Evolutionary conservation across 805 yeast genomes (phyloP).

Genomic region (Nakazawaea anatomiae): DNA sequence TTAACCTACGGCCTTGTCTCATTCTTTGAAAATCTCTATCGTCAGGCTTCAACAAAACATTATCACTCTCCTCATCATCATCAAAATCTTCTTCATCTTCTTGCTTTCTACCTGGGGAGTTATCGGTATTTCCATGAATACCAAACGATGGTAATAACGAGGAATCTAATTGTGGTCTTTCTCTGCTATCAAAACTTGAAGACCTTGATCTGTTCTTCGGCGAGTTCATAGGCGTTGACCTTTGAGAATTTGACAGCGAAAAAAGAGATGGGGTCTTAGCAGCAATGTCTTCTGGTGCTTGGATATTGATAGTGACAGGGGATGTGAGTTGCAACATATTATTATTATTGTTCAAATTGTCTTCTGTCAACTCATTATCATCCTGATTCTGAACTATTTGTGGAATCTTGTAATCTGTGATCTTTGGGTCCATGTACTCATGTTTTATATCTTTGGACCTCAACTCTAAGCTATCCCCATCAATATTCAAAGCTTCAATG

Average conservation of each 20-base stretch:
- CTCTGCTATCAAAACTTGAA: slow-evolving; percentile 21
- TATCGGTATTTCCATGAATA: background rate
- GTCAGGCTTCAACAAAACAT: slow-evolving; percentile 18
- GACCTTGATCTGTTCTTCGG: slow-evolving; percentile 27
- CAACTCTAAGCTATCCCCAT: background rate
- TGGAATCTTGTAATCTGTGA: background rate
- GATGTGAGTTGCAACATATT: slow-evolving; percentile 1
- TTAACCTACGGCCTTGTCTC: slow-evolving; percentile 9
- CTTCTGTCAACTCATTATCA: slow-evolving; percentile 1
- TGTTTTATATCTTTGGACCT: background rate
- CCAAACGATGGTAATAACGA: slow-evolving; percentile 12
- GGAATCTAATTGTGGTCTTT: slow-evolving; percentile 15
- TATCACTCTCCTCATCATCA: slow-evolving; percentile 15
- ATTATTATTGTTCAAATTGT: slow-evolving; percentile 6
- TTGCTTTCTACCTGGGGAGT: background rate
- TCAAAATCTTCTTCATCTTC: slow-evolving; percentile 17
- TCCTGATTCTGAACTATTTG: background rate
- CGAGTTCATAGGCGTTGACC: slow-evolving; percentile 27
- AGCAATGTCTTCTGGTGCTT: slow-evolving; percentile 34
- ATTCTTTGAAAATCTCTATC: slow-evolving; percentile 9
- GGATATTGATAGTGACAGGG: slow-evolving; percentile 17
- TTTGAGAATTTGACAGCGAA: slow-evolving; percentile 33
- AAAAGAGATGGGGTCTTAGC: slow-evolving; percentile 52
- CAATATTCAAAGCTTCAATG: background rate
- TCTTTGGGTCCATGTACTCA: background rate